Percentiles rank a stretch among this genome's conserved stretches.
phyloP scores from a whole-genome alignment of 495 filamentous ascomycete genomes.

The Pyrenula massariospora region DNA sequence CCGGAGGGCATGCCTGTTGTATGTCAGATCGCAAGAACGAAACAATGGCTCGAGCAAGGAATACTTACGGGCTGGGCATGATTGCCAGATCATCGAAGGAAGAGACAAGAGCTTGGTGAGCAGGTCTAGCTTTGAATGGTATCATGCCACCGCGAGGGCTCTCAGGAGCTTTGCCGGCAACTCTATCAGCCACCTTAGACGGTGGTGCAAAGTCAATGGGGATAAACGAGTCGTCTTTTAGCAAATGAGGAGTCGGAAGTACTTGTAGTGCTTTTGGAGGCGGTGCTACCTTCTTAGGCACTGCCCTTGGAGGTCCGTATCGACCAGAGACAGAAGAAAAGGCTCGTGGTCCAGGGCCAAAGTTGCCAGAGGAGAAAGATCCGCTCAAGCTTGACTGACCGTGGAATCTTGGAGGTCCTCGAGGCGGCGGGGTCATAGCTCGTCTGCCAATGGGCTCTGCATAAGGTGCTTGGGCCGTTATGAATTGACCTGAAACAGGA shows the following conservation, averaged over 20 bases:
- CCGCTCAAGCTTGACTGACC: constrained; percentile 34
- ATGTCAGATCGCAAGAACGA: constrained; percentile 5
- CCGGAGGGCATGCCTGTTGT: constrained; percentile 61
- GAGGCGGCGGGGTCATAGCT: constrained; percentile 94
- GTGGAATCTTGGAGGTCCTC: constrained; percentile 61
- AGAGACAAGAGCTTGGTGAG: constrained; percentile 65
- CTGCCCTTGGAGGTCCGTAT: constrained; percentile 27
- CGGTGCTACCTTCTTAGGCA: constrained; percentile 49
- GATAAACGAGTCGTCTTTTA: constrained; percentile 72
- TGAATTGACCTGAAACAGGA: constrained; percentile 58
- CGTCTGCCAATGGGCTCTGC: constrained; percentile 75
- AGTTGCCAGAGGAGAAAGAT: constrained; percentile 31
- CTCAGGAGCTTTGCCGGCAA: constrained; percentile 57
- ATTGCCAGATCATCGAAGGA: constrained; percentile 76
- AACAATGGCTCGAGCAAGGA: not conserved
- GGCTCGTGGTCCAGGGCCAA: constrained; percentile 44
- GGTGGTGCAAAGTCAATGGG: constrained; percentile 85
- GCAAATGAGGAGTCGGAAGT: constrained; percentile 74
- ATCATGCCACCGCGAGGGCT: constrained; percentile 66
- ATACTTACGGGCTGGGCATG: constrained; percentile 85
- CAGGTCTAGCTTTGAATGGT: constrained; percentile 62
- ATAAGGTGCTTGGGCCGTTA: constrained; percentile 55
- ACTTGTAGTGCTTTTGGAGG: constrained; percentile 63
- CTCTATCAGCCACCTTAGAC: constrained; percentile 50
- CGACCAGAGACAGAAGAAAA: constrained; percentile 57